Evolutionary conservation across 2,329 filamentous ascomycete species (phyloP).

Genomic region (Xylariaceae sp.): DNA sequence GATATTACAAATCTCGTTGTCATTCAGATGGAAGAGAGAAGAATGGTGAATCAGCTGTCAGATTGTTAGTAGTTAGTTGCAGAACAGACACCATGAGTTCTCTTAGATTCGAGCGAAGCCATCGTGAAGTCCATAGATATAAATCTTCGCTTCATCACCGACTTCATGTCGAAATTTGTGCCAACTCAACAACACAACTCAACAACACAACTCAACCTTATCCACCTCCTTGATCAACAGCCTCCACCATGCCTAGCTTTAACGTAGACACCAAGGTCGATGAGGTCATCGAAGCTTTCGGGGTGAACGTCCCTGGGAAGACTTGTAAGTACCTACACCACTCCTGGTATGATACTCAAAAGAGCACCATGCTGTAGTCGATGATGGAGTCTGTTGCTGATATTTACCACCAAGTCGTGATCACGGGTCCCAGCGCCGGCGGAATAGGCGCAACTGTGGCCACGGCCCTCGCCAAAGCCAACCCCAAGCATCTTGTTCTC

Average conservation of each 20-base stretch:
- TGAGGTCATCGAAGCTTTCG: neutral
- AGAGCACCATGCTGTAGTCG: neutral
- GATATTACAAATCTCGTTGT: neutral
- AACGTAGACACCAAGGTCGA: neutral
- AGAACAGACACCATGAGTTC: neutral
- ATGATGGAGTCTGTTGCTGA: neutral
- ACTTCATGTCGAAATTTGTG: neutral
- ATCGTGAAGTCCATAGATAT: neutral
- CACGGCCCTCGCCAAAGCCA: conserved; percentile 17
- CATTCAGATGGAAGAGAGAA: neutral
- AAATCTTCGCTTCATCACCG: neutral
- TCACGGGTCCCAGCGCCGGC: conserved; percentile 20
- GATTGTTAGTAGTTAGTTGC: neutral
- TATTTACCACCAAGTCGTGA: conserved; percentile 7
- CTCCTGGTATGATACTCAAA: neutral
- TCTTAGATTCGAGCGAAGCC: neutral
- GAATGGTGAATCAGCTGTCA: neutral
- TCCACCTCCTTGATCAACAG: neutral
- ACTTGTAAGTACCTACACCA: neutral
- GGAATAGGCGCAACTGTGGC: conserved; percentile 22
- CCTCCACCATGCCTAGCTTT: neutral
- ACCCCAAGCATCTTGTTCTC: conserved; percentile 22
- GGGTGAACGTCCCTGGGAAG: neutral
- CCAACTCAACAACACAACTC: neutral
- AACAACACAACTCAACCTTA: neutral